These are phyloP conservation scores for Candida pini DNA, from an alignment of 805 yeast genomes.

Conservation along the genomic window DNA sequence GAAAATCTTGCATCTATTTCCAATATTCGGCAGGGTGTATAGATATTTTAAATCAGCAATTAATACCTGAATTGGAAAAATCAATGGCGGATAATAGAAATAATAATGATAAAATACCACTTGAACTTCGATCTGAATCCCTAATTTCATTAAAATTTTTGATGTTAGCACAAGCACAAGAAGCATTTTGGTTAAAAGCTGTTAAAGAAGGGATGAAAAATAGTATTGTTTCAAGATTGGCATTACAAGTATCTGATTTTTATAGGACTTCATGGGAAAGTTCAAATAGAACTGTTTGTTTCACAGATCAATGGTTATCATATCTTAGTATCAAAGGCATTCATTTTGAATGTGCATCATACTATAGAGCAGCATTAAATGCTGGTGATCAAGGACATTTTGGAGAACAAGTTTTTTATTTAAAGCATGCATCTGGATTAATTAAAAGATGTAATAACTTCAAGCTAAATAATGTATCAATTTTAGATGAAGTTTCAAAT, in stretches of 20 bases:
- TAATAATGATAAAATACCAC: conserved; percentile 14
- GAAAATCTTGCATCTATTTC: conserved; percentile 55
- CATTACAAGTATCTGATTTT: conserved; percentile 54
- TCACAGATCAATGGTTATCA: conserved; percentile 52
- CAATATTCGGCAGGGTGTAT: conserved; percentile 73
- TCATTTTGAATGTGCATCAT: conserved; percentile 71
- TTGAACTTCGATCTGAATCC: conserved; percentile 48
- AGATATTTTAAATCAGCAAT: conserved; percentile 27
- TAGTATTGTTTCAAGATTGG: conserved; percentile 55
- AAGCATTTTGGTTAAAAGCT: conserved; percentile 77
- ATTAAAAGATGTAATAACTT: conserved; percentile 36
- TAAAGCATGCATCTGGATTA: conserved; percentile 37
- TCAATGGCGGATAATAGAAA: neutral
- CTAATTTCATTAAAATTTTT: conserved; percentile 44
- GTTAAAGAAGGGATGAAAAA: conserved; percentile 45
- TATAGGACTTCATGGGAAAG: conserved; percentile 43
- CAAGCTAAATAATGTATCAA: conserved; percentile 37
- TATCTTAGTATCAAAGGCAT: conserved; percentile 51
- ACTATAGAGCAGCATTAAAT: conserved; percentile 52
- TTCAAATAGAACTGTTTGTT: conserved; percentile 35
- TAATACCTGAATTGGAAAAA: conserved; percentile 15
- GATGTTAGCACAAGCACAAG: conserved; percentile 83
- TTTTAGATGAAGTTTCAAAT: conserved; percentile 47
- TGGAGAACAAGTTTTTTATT: conserved; percentile 67
- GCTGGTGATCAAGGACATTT: conserved; percentile 45